phyloP scores from a whole-genome alignment of 2,329 filamentous ascomycete species.

The Aotearoamyces nothofagi region DNA sequence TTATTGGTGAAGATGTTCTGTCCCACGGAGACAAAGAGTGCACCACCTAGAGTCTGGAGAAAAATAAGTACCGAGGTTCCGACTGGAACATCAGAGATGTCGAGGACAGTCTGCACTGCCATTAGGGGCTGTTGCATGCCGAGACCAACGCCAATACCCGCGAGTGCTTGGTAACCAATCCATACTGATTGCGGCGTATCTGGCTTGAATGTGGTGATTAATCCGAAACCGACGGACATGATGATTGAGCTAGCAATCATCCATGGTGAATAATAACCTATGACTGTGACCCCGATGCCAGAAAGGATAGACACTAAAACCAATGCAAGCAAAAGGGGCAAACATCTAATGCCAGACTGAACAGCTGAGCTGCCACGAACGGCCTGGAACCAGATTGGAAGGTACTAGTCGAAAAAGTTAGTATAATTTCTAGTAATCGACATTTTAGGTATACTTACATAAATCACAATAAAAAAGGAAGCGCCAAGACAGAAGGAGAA shows the following conservation, averaged over 20 bases:
- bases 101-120: conserved; percentile 30
- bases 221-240: conserved; percentile 22
- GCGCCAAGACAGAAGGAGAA: conserved; percentile 21
- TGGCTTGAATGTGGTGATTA: conserved; percentile 22
- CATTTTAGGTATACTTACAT: conserved; percentile 28
- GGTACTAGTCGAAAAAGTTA: too few relatives aligned
- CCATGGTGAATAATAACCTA: conserved; percentile 8
- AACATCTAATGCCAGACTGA: conserved; percentile 25
- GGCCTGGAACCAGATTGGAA: conserved; percentile 32
- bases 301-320: conserved; percentile 11
- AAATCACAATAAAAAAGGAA: conserved; percentile 24
- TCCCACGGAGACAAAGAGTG: conserved; percentile 38
- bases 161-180: conserved; percentile 15
- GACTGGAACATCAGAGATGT: conserved; percentile 29
- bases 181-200: conserved; percentile 20
- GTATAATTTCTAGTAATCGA: too few relatives aligned
- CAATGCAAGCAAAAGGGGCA: conserved; percentile 18
- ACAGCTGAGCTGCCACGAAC: conserved; percentile 25
- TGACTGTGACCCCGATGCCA: conserved; percentile 9
- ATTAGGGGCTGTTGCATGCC: conserved; percentile 6
- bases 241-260: conserved; percentile 6
- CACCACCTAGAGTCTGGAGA: conserved; percentile 46
- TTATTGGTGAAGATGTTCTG: conserved; percentile 29
- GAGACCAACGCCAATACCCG: conserved; percentile 10
- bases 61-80: conserved; percentile 36